phyloP scores from a whole-genome alignment of 352 stramenopile genomes.

The Phytopythium ostracodes region DNA sequence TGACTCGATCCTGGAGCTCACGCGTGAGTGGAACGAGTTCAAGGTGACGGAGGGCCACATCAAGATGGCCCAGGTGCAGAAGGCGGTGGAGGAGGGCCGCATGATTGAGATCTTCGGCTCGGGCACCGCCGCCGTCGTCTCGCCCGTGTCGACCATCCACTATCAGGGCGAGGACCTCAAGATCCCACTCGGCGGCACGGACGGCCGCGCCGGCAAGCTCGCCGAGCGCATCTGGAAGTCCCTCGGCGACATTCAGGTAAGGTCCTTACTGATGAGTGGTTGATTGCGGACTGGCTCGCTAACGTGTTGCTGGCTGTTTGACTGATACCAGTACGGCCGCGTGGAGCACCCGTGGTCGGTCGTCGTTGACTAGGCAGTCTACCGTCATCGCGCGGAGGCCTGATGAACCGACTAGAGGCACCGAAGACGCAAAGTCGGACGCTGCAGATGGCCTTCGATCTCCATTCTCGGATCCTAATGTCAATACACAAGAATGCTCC shows the following conservation, averaged over 20 bases:
- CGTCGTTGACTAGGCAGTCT: conserved; percentile 28
- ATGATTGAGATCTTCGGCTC: conserved; percentile 95
- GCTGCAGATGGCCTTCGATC: too few relatives aligned
- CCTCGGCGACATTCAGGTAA: conserved; percentile 86
- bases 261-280: neutral
- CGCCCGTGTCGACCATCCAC: conserved; percentile 92
- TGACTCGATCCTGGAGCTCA: conserved; percentile 93
- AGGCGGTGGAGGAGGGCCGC: conserved; percentile 87
- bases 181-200: conserved; percentile 85
- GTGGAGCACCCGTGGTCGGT: conserved; percentile 51
- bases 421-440: too few relatives aligned
- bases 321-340: conserved; percentile 48
- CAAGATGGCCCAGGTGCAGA: conserved; percentile 93
- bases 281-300: neutral
- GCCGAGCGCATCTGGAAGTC: conserved; percentile 88
- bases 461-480: too few relatives aligned
- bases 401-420: neutral
- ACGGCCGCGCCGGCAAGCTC: conserved; percentile 80
- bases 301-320: neutral
- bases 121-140: conserved; percentile 94
- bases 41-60: conserved; percentile 94
- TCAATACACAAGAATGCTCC: too few relatives aligned
- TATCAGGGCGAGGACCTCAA: conserved; percentile 92
- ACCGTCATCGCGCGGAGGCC: neutral
- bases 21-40: conserved; percentile 89